These are phyloP conservation scores for Hypoxylon sp. DNA, from an alignment of 2,329 filamentous ascomycete genomes.

Conservation along the genomic window DNA sequence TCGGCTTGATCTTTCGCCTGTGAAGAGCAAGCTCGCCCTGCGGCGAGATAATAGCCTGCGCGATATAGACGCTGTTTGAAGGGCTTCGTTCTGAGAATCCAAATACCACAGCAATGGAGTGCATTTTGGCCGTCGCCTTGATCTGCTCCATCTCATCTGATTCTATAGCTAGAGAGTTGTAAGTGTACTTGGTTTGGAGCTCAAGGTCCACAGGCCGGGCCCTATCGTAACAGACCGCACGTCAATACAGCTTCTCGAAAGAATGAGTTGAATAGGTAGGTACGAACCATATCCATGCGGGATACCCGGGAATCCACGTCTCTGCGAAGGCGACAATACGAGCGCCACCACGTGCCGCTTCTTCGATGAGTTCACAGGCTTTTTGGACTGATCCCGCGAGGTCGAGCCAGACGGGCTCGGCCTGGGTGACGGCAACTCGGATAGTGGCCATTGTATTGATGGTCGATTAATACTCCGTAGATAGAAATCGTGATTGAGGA, in stretches of 20 bases:
- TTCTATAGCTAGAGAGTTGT: slow-evolving; percentile 52
- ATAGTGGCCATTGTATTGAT: slow-evolving; percentile 38
- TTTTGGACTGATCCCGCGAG: slow-evolving; percentile 63
- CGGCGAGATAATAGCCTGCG: slow-evolving; percentile 61
- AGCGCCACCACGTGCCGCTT: slow-evolving; percentile 64
- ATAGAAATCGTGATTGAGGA: not conserved
- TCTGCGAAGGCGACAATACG: slow-evolving; percentile 65
- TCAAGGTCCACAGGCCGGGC: slow-evolving; percentile 53
- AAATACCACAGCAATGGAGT: slow-evolving; percentile 60
- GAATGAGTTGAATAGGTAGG: not conserved
- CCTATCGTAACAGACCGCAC: slow-evolving; percentile 46
- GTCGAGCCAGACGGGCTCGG: slow-evolving; percentile 69
- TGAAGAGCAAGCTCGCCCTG: slow-evolving; percentile 59
- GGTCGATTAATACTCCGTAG: not conserved
- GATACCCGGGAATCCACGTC: slow-evolving; percentile 63
- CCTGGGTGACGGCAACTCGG: slow-evolving; percentile 65
- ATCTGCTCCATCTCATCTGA: slow-evolving; percentile 58
- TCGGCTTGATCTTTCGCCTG: slow-evolving; percentile 67
- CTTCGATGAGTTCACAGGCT: slow-evolving; percentile 63
- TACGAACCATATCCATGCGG: slow-evolving; percentile 59
- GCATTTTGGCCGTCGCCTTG: slow-evolving; percentile 53
- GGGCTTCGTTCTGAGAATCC: slow-evolving; percentile 61
- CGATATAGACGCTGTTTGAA: slow-evolving; percentile 60
- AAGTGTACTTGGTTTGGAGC: slow-evolving; percentile 54
- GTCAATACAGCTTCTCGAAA: slow-evolving; percentile 10